A percentile compares a stretch with the other conserved stretches of the same genome.
phyloP scores from a whole-genome alignment of 202 grass and related monocot genomes.

The Cymbopogon flexuosus region DNA sequence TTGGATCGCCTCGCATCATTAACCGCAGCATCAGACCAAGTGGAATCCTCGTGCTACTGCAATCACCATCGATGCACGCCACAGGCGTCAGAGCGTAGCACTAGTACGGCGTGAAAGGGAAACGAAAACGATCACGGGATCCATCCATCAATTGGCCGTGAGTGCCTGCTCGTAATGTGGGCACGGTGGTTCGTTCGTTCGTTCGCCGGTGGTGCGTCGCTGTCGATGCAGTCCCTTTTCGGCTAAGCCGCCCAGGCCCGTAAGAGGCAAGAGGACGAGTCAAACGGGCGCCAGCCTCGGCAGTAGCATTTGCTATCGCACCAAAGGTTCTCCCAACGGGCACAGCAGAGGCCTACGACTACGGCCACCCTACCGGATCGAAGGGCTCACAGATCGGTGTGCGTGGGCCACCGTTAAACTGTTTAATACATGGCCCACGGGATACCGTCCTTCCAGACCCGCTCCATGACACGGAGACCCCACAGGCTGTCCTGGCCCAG shows the following conservation, averaged over 20 bases:
- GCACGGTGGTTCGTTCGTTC: not conserved
- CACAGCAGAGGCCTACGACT: not conserved
- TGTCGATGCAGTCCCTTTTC: slow-evolving; percentile 25
- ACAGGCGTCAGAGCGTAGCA: not conserved
- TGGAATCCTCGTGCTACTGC: not conserved
- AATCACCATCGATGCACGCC: not conserved
- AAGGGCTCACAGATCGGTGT: too few species aligned
- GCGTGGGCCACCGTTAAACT: slow-evolving; percentile 10
- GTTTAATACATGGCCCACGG: too few species aligned
- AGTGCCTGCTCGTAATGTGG: not conserved
- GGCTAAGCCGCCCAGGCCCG: slow-evolving; percentile 6
- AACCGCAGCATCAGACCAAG: not conserved
- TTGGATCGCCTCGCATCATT: slow-evolving; percentile 30
- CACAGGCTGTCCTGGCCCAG: not conserved
- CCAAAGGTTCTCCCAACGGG: not conserved
- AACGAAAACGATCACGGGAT: not conserved
- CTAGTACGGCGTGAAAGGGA: not conserved
- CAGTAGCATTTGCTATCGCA: slow-evolving; percentile 13
- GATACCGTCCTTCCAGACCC: too few species aligned
- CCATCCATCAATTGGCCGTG: not conserved
- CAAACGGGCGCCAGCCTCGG: slow-evolving; percentile 9
- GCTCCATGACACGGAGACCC: not conserved
- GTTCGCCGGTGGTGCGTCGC: not conserved
- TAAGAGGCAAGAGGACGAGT: slow-evolving; percentile 23
- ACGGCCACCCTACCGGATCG: not conserved